phyloP scores from a whole-genome alignment of 2,329 filamentous ascomycete species.

The Botrytis paeoniae region DNA sequence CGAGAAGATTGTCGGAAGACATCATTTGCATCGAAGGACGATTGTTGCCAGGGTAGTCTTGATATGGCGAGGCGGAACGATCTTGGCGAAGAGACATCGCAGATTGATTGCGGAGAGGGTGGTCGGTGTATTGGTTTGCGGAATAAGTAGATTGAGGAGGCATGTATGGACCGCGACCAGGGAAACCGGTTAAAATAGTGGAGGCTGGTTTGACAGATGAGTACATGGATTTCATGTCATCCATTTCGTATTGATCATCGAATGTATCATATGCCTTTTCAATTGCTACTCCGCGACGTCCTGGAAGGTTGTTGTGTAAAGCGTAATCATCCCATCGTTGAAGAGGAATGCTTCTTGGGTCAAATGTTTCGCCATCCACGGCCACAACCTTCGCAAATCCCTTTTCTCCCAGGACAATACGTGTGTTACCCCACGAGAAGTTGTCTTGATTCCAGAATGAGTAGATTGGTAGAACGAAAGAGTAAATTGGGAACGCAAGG shows the following conservation, averaged over 20 bases:
- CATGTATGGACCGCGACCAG: constrained; percentile 65
- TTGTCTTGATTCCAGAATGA: constrained; percentile 99
- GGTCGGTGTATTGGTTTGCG: constrained; percentile 48
- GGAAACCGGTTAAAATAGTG: constrained; percentile 84
- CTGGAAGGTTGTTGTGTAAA: constrained; percentile 78
- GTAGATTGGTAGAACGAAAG: constrained; percentile 85
- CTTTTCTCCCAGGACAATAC: constrained; percentile 93
- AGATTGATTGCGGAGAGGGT: constrained; percentile 60
- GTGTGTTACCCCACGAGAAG: constrained; percentile 98
- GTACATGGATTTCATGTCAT: constrained; percentile 96
- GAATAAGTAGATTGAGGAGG: constrained; percentile 72
- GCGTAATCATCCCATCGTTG: constrained; percentile 99
- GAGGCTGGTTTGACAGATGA: constrained; percentile 84
- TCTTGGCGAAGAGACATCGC: constrained; percentile 60
- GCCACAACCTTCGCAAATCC: constrained; percentile 88
- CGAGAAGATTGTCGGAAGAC: constrained; percentile 38
- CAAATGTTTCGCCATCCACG: constrained; percentile 81
- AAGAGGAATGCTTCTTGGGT: constrained; percentile 87
- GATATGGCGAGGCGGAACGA: constrained; percentile 56
- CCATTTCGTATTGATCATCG: constrained; percentile 87
- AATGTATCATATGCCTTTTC: constrained; percentile 68
- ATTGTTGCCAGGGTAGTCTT: constrained; percentile 48
- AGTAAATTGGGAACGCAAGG: constrained; percentile 91
- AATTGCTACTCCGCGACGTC: constrained; percentile 70
- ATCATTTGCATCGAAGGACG: constrained; percentile 60